Evolutionary conservation across 495 filamentous ascomycete species (phyloP), one percentile per base, ranked within the genome.

Genomic region (Podospora pseudopauciseta): DNA sequence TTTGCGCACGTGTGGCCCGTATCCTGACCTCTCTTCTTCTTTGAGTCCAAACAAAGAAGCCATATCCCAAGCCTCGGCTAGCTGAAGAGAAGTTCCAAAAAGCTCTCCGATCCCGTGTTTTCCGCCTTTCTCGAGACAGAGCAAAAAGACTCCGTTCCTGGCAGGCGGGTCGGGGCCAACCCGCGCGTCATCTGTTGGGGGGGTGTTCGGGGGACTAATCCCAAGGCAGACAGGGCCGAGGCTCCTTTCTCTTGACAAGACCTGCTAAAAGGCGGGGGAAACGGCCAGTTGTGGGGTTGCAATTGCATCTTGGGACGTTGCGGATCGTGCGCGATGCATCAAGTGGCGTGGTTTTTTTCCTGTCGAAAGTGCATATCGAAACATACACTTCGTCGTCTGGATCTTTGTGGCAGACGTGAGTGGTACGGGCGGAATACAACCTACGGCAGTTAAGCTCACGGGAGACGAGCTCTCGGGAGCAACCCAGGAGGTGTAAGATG

Each of bases 191-290:
- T 49, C 13, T 11, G 2, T 49, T 49, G 39, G 39, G 39, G 30
- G 30, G 30, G 7, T 4, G 30, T 7, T 32, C 30, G 30, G 30
- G 30, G 30, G 9, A 11, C 15, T 49, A 9, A 32, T 30, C 23
- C 28, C 63, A 16, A 59, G 32, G 1, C 49, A 15, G 49, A 56
- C 16, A 63, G 65, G 63, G 32, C 68, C 68, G 64, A 70, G 68
- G 68, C 54, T 60, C 7, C 39, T 56, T 20, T 63, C 53, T 65
- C 64, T 58, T n/a, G 13, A 23, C 32, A 19, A 27, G 32, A 58
- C 20, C 20, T 61, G 53, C 20, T 34, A 53, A 68, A 63, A 64
- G 44, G 64, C 64, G 64, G 68, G 64, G 68, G 62, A 62, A n/a
- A 39, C 28, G 23, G 39, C n/a, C 19, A 32, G 39, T 49, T 49